These are phyloP conservation scores for Sistotremastrum suecicum DNA, from an alignment of 768 basidiomycete species.

Conservation along the genomic window DNA sequence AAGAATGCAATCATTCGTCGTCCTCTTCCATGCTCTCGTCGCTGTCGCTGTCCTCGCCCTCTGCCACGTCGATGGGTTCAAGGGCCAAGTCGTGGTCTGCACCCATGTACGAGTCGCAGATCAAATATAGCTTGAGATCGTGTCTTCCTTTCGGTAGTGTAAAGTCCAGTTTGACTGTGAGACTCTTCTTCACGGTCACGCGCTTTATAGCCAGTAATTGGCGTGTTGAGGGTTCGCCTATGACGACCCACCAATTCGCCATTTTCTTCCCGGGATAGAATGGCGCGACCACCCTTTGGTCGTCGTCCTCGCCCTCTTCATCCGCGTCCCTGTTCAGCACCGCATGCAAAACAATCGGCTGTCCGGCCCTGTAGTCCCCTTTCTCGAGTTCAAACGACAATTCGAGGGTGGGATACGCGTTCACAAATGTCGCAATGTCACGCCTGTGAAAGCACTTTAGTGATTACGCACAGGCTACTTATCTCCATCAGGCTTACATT, in stretches of 20 bases:
- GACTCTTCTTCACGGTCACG: conserved; percentile 60
- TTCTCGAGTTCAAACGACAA: conserved; percentile 77
- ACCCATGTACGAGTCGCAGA: conserved; percentile 85
- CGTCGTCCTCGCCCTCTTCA: conserved; percentile 43
- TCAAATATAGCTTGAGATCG: conserved; percentile 72
- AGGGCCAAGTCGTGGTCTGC: conserved; percentile 86
- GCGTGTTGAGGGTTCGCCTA: conserved; percentile 70
- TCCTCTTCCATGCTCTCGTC: conserved; percentile 65
- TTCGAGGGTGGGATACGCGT: conserved; percentile 94
- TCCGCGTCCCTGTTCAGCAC: conserved; percentile 71
- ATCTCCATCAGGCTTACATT: conserved; percentile 43
- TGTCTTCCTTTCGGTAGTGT: conserved; percentile 77
- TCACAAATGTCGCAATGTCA: conserved; percentile 90
- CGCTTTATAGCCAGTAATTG: conserved; percentile 80
- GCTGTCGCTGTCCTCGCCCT: conserved; percentile 79
- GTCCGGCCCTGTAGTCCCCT: conserved; percentile 74
- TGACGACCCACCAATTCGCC: conserved; percentile 95
- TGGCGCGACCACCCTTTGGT: conserved; percentile 83
- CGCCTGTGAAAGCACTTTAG: conserved; percentile 36
- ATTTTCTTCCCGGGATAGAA: conserved; percentile 85
- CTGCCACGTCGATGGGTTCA: conserved; percentile 73
- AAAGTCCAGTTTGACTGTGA: conserved; percentile 83
- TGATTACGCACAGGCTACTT: conserved; percentile 5
- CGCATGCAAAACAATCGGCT: conserved; percentile 73
- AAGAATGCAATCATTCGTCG: conserved; percentile 21